Percentiles rank a stretch among this genome's conserved stretches.
These are phyloP conservation scores for Acanthamoeba triangularis DNA, from an alignment of 208 protist species.

Conservation along the genomic window DNA sequence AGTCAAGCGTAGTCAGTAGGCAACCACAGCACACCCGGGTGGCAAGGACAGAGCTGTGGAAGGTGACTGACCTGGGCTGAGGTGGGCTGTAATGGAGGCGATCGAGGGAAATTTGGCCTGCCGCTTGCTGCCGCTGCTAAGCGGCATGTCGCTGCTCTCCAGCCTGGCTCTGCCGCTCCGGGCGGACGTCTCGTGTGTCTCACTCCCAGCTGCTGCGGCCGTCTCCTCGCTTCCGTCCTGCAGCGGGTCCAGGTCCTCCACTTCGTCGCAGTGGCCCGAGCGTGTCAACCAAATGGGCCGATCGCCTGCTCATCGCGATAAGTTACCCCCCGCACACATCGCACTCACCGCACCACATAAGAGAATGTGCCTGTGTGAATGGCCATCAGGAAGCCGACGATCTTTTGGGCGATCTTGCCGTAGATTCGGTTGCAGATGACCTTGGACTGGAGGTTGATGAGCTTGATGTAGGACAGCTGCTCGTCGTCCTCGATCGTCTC, in stretches of 20 bases:
- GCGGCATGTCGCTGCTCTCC: background rate
- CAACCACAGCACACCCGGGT: too few relatives aligned
- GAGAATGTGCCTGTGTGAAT: constrained; percentile 53
- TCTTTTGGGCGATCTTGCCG: constrained; percentile 44
- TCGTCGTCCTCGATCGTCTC: constrained; percentile 58
- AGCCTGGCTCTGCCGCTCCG: background rate
- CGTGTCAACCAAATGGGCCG: constrained; percentile 71
- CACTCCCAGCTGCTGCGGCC: background rate
- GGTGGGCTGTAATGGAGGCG: constrained; percentile 9
- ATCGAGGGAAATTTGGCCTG: constrained; percentile 48
- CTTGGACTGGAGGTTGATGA: constrained; percentile 55
- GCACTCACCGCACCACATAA: too few relatives aligned
- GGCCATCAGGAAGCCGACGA: constrained; percentile 32
- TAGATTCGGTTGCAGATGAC: constrained; percentile 76
- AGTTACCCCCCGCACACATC: too few relatives aligned
- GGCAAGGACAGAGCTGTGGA: too few relatives aligned
- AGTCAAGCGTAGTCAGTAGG: background rate
- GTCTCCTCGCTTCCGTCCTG: background rate
- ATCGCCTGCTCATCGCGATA: background rate
- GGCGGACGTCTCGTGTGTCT: too few relatives aligned
- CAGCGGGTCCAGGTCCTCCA: constrained; percentile 20
- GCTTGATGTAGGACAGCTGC: constrained; percentile 50
- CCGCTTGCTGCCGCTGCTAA: background rate
- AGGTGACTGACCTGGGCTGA: constrained; percentile 16
- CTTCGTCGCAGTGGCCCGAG: constrained; percentile 25